Evolutionary conservation across 306 rosid genomes (phyloP).

Genomic region (Hippophae tibetana): DNA sequence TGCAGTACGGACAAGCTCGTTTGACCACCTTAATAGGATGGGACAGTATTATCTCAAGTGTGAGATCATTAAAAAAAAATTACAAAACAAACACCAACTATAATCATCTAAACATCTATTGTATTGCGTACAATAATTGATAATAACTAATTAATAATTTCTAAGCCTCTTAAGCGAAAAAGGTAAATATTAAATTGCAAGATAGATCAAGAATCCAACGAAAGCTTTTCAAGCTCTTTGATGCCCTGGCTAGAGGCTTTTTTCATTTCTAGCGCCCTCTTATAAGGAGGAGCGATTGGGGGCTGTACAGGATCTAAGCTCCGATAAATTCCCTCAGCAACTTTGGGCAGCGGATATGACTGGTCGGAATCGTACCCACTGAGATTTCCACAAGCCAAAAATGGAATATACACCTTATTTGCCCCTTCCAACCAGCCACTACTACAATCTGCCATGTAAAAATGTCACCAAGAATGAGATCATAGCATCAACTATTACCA

Average conservation of each 20-base stretch:
- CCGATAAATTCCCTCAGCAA: slow-evolving; percentile 62
- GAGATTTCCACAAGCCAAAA: slow-evolving; percentile 87
- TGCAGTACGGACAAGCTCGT: too few species aligned
- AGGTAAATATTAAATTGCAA: too few species aligned
- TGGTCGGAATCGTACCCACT: slow-evolving; percentile 82
- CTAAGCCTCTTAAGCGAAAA: too few species aligned
- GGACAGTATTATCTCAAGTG: too few species aligned
- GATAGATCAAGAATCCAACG: slow-evolving; percentile 50
- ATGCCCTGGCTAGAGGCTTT: slow-evolving; percentile 50
- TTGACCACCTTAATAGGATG: too few species aligned
- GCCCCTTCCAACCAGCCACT: slow-evolving; percentile 98
- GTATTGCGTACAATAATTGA: too few species aligned
- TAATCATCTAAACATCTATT: too few species aligned
- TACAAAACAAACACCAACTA: too few species aligned
- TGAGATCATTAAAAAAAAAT: too few species aligned
- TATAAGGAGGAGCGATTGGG: slow-evolving; percentile 78
- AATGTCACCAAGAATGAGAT: slow-evolving; percentile 5
- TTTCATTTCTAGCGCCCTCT: slow-evolving; percentile 54
- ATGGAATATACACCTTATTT: slow-evolving; percentile 88
- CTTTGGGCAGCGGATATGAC: slow-evolving; percentile 80
- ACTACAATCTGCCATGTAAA: slow-evolving; percentile 60
- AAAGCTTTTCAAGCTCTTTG: slow-evolving; percentile 51
- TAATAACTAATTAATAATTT: too few species aligned
- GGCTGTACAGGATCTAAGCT: slow-evolving; percentile 86
- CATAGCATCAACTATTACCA: neutral